These are phyloP conservation scores for Linnemannia exigua DNA, from an alignment of 192 early-diverging fungal genomes.

Conservation along the genomic window DNA sequence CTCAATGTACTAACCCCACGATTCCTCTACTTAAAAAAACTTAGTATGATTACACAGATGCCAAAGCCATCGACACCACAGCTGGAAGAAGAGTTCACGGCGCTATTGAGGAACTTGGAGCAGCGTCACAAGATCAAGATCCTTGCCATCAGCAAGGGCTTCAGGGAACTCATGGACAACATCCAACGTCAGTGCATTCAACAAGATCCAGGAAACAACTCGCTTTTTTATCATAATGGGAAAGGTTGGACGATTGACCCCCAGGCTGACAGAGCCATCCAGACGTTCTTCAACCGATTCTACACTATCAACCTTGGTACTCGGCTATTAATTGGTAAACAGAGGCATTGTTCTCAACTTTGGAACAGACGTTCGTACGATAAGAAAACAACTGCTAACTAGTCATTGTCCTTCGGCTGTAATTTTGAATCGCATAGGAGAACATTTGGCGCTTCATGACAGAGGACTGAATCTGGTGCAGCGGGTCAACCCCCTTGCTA, in stretches of 20 bases:
- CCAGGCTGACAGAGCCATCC: constrained; percentile 65
- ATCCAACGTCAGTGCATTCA: constrained; percentile 55
- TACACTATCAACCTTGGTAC: constrained; percentile 74
- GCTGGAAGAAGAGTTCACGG: constrained; percentile 53
- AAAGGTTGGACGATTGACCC: constrained; percentile 60
- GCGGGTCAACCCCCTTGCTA: constrained; percentile 67
- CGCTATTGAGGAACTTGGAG: constrained; percentile 46
- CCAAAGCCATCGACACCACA: constrained; percentile 56
- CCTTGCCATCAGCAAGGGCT: constrained; percentile 48
- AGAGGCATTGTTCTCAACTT: neutral
- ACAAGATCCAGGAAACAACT: constrained; percentile 55
- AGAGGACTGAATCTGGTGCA: constrained; percentile 71
- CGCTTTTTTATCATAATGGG: constrained; percentile 59
- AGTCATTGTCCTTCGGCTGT: neutral
- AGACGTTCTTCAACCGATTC: constrained; percentile 73
- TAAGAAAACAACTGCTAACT: neutral
- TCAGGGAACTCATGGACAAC: constrained; percentile 43
- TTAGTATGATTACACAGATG: constrained; percentile 63
- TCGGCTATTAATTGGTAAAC: constrained; percentile 66
- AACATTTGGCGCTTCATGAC: constrained; percentile 71
- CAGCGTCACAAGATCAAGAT: constrained; percentile 55
- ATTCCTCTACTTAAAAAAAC: constrained; percentile 27
- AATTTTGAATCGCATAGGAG: constrained; percentile 31
- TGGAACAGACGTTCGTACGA: neutral
- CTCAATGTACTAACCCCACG: too few relatives aligned